Percentiles rank a stretch among this genome's conserved stretches.
These are phyloP conservation scores for Alternaria brassicae DNA, from an alignment of 2,329 filamentous ascomycete genomes.

Conservation along the genomic window DNA sequence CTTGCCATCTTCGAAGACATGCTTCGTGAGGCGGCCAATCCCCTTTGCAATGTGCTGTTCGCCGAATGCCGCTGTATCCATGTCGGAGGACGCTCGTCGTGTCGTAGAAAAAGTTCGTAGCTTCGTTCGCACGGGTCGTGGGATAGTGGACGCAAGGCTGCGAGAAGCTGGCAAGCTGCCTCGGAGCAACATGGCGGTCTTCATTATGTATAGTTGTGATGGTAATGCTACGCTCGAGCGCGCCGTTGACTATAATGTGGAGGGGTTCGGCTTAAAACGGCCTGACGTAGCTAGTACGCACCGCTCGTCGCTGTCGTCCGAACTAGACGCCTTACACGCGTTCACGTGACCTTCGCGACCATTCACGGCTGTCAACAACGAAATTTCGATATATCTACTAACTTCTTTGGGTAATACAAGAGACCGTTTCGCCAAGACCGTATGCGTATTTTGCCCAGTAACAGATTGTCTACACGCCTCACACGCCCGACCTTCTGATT, in stretches of 20 bases:
- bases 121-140: slow-evolving; percentile 10
- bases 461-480: not conserved
- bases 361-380: slow-evolving; percentile 1
- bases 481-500: not conserved
- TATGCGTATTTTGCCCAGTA: not conserved
- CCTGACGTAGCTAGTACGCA: slow-evolving; percentile 15
- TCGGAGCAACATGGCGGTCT: slow-evolving; percentile 19
- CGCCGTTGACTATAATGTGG: not conserved
- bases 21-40: slow-evolving; percentile 41
- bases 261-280: not conserved
- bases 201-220: slow-evolving; percentile 5
- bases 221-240: not conserved
- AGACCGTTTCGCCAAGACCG: not conserved
- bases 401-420: not conserved
- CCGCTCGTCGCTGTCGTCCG: slow-evolving; percentile 3
- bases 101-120: slow-evolving; percentile 29
- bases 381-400: not conserved
- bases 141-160: slow-evolving; percentile 19
- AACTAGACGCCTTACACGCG: slow-evolving; percentile 22
- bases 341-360: slow-evolving; percentile 13
- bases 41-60: slow-evolving; percentile 42
- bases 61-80: slow-evolving; percentile 36
- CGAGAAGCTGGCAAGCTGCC: slow-evolving; percentile 20
- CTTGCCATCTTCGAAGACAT: slow-evolving; percentile 41
- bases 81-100: slow-evolving; percentile 15